Evolutionary conservation across 768 basidiomycete genomes (phyloP), one percentile per base, ranked within the genome.

Genomic region (Lactarius trivialis): DNA sequence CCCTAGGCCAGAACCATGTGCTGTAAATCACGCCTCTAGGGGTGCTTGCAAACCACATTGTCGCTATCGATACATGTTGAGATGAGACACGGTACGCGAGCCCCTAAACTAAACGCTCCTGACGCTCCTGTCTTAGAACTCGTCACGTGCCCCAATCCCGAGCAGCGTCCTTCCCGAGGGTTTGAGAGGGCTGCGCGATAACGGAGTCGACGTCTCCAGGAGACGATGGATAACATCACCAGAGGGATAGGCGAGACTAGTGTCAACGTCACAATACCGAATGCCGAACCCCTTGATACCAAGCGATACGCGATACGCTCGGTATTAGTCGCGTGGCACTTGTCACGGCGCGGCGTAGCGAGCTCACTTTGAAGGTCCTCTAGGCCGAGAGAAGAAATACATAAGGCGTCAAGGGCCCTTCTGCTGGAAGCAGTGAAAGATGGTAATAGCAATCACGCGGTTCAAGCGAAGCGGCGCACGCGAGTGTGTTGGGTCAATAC

Each of bases 211-310:
- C 90, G 24, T 93, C 91, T 1, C 74, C 72, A 0, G 75, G 56
- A 3, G 77, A 71, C 1, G 85, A 65, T 88, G 85, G 9, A 98
- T 85, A 7, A 93, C 83, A 69, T 94, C 93, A 30, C 93, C 93
- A 0, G 92, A 88, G 0, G 75, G 69, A 69, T 90, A 91, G 34
- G 91, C 93, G 15, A 60, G 30, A 60, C 51, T 69, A 6, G 90
- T 74, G 32, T 84, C 36, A 78, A 33, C 90, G 82, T 14, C 83
- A 76, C 55, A 98, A 80, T 71, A 93, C 90, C 7, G 98, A 73
- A 71, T 93, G 90, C 36, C 94, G 81, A 11, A 96, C 96, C 65
- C 98, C 95, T 76, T 98, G 96, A 70, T 82, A 89, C 95, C 96
- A 75, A 0, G 94, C 97, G 26, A 90, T 21, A 48, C 45, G 24